phyloP scores from a whole-genome alignment of 2,329 filamentous ascomycete species.

The Aureobasidium zeae region DNA sequence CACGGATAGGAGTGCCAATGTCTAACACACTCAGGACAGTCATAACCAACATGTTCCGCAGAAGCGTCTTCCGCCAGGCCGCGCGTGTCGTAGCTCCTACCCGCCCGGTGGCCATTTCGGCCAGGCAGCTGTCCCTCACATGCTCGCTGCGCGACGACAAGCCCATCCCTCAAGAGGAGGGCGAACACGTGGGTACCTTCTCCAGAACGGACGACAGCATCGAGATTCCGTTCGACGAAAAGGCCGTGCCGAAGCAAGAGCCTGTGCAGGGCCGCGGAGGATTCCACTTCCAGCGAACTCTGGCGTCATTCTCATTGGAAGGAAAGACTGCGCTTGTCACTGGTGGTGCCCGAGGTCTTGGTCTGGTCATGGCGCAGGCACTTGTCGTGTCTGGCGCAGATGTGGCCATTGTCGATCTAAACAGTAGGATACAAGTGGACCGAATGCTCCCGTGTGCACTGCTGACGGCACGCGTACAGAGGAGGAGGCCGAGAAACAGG shows the following conservation, averaged over 20 bases:
- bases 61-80: constrained; percentile 26
- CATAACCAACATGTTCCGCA: constrained; percentile 25
- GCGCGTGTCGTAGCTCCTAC: constrained; percentile 23
- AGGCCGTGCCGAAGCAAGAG: constrained; percentile 61
- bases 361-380: constrained; percentile 86
- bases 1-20: too few species aligned
- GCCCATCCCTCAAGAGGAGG: constrained; percentile 20
- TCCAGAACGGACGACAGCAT: constrained; percentile 74
- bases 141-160: constrained; percentile 18
- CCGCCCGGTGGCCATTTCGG: constrained; percentile 12
- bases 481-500: constrained; percentile 74
- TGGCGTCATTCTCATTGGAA: constrained; percentile 79
- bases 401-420: constrained; percentile 86
- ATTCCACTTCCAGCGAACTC: constrained; percentile 72
- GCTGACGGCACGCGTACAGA: constrained; percentile 39
- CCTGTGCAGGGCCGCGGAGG: constrained; percentile 69
- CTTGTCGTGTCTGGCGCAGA: constrained; percentile 81
- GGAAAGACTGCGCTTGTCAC: constrained; percentile 78
- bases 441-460: not conserved
- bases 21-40: not conserved
- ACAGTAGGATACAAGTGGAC: constrained; percentile 50
- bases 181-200: constrained; percentile 53
- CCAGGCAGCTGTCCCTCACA: constrained; percentile 9
- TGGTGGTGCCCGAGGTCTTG: constrained; percentile 79
- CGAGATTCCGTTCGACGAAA: constrained; percentile 67